phyloP scores from a whole-genome alignment of 2,329 filamentous ascomycete species.

The Colletotrichum sansevieriae region DNA sequence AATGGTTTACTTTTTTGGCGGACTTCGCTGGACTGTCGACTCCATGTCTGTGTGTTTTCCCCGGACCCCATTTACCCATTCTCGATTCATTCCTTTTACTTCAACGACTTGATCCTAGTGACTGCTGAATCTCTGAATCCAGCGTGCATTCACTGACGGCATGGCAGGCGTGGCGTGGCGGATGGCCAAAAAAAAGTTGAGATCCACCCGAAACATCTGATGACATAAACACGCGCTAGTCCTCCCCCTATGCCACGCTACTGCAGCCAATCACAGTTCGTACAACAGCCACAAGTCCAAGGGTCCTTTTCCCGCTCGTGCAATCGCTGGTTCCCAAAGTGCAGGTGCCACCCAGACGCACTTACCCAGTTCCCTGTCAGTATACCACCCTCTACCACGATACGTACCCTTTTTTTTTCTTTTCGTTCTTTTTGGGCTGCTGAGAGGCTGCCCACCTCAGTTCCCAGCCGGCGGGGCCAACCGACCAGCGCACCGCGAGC shows the following conservation, averaged over 20 bases:
- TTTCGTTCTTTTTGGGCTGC: background rate
- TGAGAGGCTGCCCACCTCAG: background rate
- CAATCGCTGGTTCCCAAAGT: constrained; percentile 12
- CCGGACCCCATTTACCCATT: background rate
- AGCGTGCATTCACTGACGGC: too few species aligned
- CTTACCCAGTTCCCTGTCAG: too few species aligned
- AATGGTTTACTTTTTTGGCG: too few species aligned
- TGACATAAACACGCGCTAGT: constrained; percentile 39
- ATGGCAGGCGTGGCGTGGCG: background rate
- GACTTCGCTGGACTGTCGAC: too few species aligned
- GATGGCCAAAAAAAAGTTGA: constrained; percentile 8
- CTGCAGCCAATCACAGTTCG: constrained; percentile 26
- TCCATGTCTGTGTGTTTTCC: background rate
- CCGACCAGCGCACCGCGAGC: constrained; percentile 21
- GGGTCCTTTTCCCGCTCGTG: constrained; percentile 22
- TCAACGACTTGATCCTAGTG: too few species aligned
- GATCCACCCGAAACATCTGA: constrained; percentile 37
- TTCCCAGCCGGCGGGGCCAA: constrained; percentile 32
- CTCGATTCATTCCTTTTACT: background rate
- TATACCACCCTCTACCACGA: background rate
- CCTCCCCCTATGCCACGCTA: background rate
- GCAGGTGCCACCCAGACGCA: background rate
- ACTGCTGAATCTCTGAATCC: too few species aligned
- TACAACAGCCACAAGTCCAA: constrained; percentile 21
- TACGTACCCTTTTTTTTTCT: background rate